Evolutionary conservation across 495 filamentous ascomycete species (phyloP), one percentile per base, ranked within the genome.

Genomic region (Evernia prunastri): DNA sequence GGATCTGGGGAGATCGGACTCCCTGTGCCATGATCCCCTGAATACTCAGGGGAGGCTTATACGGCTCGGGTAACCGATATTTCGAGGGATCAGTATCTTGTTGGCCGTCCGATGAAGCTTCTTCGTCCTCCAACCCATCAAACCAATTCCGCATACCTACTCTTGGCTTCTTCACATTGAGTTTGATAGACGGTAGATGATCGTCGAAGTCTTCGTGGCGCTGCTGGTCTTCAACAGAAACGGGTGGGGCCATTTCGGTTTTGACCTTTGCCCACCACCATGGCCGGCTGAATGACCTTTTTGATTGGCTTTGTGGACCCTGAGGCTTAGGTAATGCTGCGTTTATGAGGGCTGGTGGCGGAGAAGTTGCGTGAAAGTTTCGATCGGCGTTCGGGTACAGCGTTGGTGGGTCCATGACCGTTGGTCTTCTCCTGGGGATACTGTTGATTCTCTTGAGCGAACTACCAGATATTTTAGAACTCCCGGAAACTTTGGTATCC

Each of bases 221-320:
- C 29, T 47, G 58, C 27, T 40, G 61, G n/a, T 49, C 58, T 18
- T 42, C 63, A 37, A 23, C 15, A 35, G 51, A 9, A 39, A 33
- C 33, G 27, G 58, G 9, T 37, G 61, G n/a, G 11, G 61, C 29
- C 29, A 37, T 56, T 56, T 56, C 39, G 6, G 57, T 51, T 18
- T 56, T 27, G 9, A 51, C 58, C 66, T 68, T 68, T n/a, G 51
- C 64, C 66, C 66, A 68, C 66, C 66, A 68, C 43, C 45, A 65
- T 35, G 63, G 43, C n/a, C 63, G 40, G 47, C 56, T 43, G 12
- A 51, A 51, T 6, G 56, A 43, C n/a, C 39, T 23, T 25, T 36
- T 59, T 25, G 20, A 56, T 13, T 54, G 66, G 31, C 42, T 56
- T 10, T 58, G 51, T 23, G 49, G 37, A 33, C 36, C 31, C 18